phyloP scores from a whole-genome alignment of 345 rosid species.

The Aquilaria sinensis region DNA sequence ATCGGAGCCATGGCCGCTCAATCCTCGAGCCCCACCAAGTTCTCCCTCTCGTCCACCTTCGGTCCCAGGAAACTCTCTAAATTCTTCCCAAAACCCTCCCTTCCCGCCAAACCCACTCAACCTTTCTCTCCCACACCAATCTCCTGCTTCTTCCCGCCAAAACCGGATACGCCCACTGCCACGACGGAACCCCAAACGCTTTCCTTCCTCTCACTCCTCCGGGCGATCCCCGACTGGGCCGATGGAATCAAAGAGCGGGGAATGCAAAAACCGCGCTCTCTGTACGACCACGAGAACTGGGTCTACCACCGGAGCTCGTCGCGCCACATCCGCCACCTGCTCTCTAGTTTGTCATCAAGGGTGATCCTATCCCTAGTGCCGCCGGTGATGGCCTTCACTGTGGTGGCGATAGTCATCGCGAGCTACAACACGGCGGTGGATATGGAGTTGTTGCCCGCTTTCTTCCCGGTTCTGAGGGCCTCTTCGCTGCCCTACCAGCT shows the following conservation, averaged over 20 bases:
- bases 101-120: slow-evolving; percentile 29
- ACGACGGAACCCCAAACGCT: slow-evolving; percentile 2
- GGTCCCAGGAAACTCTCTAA: slow-evolving; percentile 23
- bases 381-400: slow-evolving; percentile 73
- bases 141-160: slow-evolving; percentile 22
- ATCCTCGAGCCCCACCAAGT: slow-evolving; percentile 23
- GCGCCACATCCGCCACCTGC: slow-evolving; percentile 77
- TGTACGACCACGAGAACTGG: slow-evolving; percentile 82
- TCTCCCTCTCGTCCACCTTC: slow-evolving; percentile 31
- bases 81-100: slow-evolving; percentile 12
- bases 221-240: slow-evolving; percentile 81
- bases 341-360: slow-evolving; percentile 68
- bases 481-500: slow-evolving; percentile 86
- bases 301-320: slow-evolving; percentile 78
- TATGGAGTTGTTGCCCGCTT: slow-evolving; percentile 45
- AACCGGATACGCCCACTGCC: background rate
- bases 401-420: slow-evolving; percentile 53
- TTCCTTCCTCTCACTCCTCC: slow-evolving; percentile 49
- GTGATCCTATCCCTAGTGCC: slow-evolving; percentile 84
- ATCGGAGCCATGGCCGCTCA: slow-evolving; percentile 34
- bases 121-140: slow-evolving; percentile 17
- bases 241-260: slow-evolving; percentile 76
- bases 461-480: slow-evolving; percentile 65
- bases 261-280: slow-evolving; percentile 59
- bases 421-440: slow-evolving; percentile 67